Base-by-base conservation (phyloP, 2,329 filamentous ascomycete species). In the Dactylellina leptospora region DNA sequence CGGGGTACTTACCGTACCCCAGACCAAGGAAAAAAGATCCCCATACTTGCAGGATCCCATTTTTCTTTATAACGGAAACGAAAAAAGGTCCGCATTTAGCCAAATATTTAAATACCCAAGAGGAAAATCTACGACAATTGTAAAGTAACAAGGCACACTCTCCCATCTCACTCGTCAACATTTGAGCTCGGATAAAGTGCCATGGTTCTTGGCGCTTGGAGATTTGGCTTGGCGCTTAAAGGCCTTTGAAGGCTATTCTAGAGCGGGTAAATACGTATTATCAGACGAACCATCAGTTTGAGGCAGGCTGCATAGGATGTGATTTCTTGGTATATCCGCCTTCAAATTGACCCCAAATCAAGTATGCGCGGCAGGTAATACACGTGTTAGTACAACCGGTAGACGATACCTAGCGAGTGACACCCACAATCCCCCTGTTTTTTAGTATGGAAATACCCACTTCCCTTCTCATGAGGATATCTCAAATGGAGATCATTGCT, bases 341-440 rank as follows among this genome's bases (percentile, higher is more conserved):
- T 27, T 38, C 58, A 54, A 18, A 51, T 33, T 28, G 50, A 66
- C 42, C 27, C 23, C 30, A 36, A 36, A 28, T 20, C 56, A 47
- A 66, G 20, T 48, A 62, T 53, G 23, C 44, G 27, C 42, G 20
- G 18, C 33, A 62, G 23, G 30, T 51, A 40, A 8, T 53, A 63
- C 66, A 71, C 66, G 66, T 71, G 66, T 53, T 16, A 27, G 20
- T 58, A 44, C 44, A 71, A 51, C 66, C 58, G 58, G 66, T 63
- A 53, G 47, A 70, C 56, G 56, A 68, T 53, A 60, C 47, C 56
- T 50, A 70, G 62, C 62, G 54, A 59, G 42, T 16, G 22, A 16
- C 4, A 18, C 18, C 36, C 33, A 6, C n/a, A n/a, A n/a, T n/a
- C n/a, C 23, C 45, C 28, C 40, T 10, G 44, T 28, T 63, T 38